A percentile compares a stretch with the other conserved stretches of the same genome.
Evolutionary conservation across 768 basidiomycete species (phyloP).

Genomic region (Botryobasidium botryosum): DNA sequence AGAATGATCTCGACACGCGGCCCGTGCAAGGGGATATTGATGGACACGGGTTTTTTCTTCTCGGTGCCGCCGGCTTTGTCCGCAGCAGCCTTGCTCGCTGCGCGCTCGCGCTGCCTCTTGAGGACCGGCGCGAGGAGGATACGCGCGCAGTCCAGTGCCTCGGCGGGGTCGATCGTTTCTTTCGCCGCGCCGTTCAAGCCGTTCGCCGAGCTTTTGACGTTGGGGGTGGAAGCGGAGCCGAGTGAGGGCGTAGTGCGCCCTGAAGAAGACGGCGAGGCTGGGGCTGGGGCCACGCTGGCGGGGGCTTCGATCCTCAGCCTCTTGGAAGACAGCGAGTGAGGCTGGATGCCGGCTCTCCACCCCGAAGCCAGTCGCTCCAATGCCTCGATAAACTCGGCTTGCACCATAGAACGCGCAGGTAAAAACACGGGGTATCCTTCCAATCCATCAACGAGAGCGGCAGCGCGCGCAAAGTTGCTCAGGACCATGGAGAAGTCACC

Average conservation of each 20-base stretch:
- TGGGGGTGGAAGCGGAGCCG: neutral
- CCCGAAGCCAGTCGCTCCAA: slow-evolving; percentile 64
- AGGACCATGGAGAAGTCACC: slow-evolving; percentile 52
- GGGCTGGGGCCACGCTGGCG: slow-evolving; percentile 11
- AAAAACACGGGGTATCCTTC: slow-evolving; percentile 83
- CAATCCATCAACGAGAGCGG: slow-evolving; percentile 56
- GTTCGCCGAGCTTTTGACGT: slow-evolving; percentile 1
- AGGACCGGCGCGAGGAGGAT: slow-evolving; percentile 58
- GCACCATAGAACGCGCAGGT: slow-evolving; percentile 74
- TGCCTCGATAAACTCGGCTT: slow-evolving; percentile 77
- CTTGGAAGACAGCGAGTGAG: slow-evolving; percentile 10
- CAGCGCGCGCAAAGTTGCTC: slow-evolving; percentile 46
- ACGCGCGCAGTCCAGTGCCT: slow-evolving; percentile 48
- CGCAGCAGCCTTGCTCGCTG: slow-evolving; percentile 29
- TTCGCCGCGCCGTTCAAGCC: neutral
- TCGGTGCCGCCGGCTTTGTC: slow-evolving; percentile 28
- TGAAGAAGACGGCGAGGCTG: slow-evolving; percentile 12
- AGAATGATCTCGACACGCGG: slow-evolving; percentile 73
- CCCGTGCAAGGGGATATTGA: slow-evolving; percentile 72
- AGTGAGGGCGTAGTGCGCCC: slow-evolving; percentile 12
- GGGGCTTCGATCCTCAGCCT: slow-evolving; percentile 8
- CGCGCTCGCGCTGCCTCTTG: slow-evolving; percentile 42
- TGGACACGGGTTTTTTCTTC: slow-evolving; percentile 43
- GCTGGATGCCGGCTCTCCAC: slow-evolving; percentile 43
- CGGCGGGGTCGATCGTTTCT: neutral